phyloP scores from a whole-genome alignment of 768 basidiomycete genomes.

The Boletus sensibilis region DNA sequence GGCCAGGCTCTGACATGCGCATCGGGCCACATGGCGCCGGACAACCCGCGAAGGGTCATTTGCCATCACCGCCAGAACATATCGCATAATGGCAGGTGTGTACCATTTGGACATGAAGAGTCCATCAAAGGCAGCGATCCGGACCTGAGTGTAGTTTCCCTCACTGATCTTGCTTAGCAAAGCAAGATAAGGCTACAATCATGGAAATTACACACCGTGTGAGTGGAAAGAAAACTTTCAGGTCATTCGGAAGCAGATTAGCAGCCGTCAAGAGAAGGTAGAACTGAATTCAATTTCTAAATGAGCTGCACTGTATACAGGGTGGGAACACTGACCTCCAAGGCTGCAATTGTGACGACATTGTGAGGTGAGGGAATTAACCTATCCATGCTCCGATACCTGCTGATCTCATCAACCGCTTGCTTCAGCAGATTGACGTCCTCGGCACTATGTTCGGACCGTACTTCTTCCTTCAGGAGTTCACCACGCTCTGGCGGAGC shows the following conservation, averaged over 20 bases:
- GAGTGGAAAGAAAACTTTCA: constrained; percentile 78
- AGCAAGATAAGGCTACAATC: neutral
- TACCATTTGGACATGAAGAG: constrained; percentile 89
- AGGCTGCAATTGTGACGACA: constrained; percentile 83
- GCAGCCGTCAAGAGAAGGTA: constrained; percentile 75
- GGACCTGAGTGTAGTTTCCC: constrained; percentile 90
- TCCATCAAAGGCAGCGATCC: constrained; percentile 92
- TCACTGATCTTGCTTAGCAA: constrained; percentile 53
- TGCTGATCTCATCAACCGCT: constrained; percentile 78
- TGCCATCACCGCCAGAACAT: constrained; percentile 83
- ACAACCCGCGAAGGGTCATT: constrained; percentile 81
- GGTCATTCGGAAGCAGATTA: constrained; percentile 74
- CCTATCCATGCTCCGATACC: constrained; percentile 93
- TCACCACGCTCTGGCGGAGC: constrained; percentile 81
- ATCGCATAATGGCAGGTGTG: constrained; percentile 78
- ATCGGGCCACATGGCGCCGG: constrained; percentile 83
- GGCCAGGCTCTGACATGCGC: constrained; percentile 82
- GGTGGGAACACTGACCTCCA: constrained; percentile 64
- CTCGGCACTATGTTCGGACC: constrained; percentile 63
- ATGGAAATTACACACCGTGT: constrained; percentile 61
- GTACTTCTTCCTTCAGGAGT: constrained; percentile 65
- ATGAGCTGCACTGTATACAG: neutral
- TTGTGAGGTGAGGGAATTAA: constrained; percentile 94
- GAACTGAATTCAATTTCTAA: constrained; percentile 49
- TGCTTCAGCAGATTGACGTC: constrained; percentile 70